Percentiles rank a stretch among this genome's conserved stretches.
phyloP scores from a whole-genome alignment of 768 basidiomycete genomes.

The Dictyophora rubrovolvata region DNA sequence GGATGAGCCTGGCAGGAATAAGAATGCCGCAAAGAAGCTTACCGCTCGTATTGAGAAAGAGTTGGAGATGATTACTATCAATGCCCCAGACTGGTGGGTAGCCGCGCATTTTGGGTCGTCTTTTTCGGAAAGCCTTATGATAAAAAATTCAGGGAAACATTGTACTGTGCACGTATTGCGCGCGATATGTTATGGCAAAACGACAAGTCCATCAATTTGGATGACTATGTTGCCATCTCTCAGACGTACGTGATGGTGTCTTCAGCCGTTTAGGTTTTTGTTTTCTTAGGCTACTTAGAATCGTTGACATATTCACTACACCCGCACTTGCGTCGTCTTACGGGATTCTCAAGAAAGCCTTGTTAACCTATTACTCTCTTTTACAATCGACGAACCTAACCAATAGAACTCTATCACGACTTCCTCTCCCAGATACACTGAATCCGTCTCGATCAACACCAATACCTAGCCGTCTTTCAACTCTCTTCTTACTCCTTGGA shows the following conservation, averaged over 20 bases:
- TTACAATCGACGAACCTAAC: slow-evolving; percentile 73
- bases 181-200: slow-evolving; percentile 87
- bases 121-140: slow-evolving; percentile 1
- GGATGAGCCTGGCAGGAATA: slow-evolving; percentile 51
- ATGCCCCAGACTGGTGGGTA: slow-evolving; percentile 87
- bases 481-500: slow-evolving; percentile 66
- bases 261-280: slow-evolving; percentile 15
- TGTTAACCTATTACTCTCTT: slow-evolving; percentile 84
- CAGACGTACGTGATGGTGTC: slow-evolving; percentile 98
- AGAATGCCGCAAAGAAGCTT: slow-evolving; percentile 77
- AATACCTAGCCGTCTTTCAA: slow-evolving; percentile 74
- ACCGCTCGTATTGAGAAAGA: slow-evolving; percentile 64
- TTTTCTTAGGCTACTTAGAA: slow-evolving; percentile 30
- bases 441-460: slow-evolving; percentile 69
- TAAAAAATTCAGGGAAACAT: slow-evolving; percentile 57
- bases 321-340: slow-evolving; percentile 51
- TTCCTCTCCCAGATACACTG: slow-evolving; percentile 75
- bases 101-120: slow-evolving; percentile 2
- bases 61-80: slow-evolving; percentile 70
- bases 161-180: slow-evolving; percentile 87
- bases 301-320: slow-evolving; percentile 81
- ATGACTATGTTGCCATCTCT: slow-evolving; percentile 73
- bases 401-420: slow-evolving; percentile 72
- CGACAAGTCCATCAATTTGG: slow-evolving; percentile 63
- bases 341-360: slow-evolving; percentile 48